Base-by-base conservation (phyloP, 1,284 basidiomycete species). In the Puccinia horiana region DNA sequence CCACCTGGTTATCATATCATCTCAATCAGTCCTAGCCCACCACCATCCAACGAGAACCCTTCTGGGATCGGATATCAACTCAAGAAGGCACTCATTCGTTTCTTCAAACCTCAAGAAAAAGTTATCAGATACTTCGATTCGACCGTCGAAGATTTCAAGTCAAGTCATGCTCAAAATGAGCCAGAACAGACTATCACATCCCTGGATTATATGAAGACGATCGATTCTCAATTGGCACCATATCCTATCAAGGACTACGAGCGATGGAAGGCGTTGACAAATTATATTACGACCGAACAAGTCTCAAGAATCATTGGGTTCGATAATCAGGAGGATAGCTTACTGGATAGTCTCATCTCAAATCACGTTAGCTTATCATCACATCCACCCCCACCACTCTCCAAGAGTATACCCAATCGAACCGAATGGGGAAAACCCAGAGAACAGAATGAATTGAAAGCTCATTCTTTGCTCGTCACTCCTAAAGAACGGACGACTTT, bases 1-100 rank as follows among this genome's bases (percentile, higher is more conserved):
- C 79, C 79, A n/a, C 72, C 70, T 23, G 79, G 79, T 2, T 81
- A 75, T 54, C 79, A 81, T 81, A 65, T 81, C 35, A 75, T 81
- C 35, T 65, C 79, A 5, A 73, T 75, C 56, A 54, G 44, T 52
- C 26, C 72, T 40, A 47, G 20, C 16, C 52, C 78, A n/a, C 47
- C 37, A 79, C 23, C 37, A 8, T 49, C 37, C 16, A 35, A 47
- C 6, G 65, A 67, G 2, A 61, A 44, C 54, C 52, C 73, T 18
- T 23, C 42, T 23, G 37, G 35, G 54, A 80, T 80, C 23, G 65
- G 65, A 29, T 70, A 80, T 40, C 67, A 80, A 63, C 32, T 74
- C 56, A 61, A 54, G 26, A 70, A 67, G 23, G 72, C 72, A 29
- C 35, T 81, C 11, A 67, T 81, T 16, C 40, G 61, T 2, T 75